These are phyloP conservation scores for Cryomyces minteri DNA, from an alignment of 495 filamentous ascomycete genomes.

Conservation along the genomic window DNA sequence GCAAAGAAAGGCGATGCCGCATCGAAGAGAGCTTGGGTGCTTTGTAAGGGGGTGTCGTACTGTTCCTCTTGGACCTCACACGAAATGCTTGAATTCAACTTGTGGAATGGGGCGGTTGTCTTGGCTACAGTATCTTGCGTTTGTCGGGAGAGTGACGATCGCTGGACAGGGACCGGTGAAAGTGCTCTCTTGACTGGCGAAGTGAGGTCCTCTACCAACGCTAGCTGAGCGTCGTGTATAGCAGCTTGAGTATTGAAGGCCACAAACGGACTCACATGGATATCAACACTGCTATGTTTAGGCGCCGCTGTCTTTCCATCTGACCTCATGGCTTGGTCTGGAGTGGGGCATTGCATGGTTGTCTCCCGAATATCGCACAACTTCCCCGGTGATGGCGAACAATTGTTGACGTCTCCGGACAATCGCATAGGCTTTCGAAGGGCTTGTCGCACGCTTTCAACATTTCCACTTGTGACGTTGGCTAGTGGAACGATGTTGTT, in stretches of 20 bases:
- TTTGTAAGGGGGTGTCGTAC: neutral
- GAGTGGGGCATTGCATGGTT: neutral
- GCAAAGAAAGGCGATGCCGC: neutral
- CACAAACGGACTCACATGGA: neutral
- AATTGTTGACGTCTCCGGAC: neutral
- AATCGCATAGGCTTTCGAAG: neutral
- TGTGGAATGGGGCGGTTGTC: neutral
- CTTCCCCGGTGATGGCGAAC: neutral
- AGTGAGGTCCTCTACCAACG: neutral
- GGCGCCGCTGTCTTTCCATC: neutral
- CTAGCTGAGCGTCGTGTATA: neutral
- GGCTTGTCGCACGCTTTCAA: too few species aligned
- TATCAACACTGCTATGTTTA: neutral
- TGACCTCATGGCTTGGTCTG: neutral
- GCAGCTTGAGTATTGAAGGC: neutral
- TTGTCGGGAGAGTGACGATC: neutral
- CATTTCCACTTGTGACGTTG: too few species aligned
- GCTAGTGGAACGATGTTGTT: too few species aligned
- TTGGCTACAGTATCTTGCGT: neutral
- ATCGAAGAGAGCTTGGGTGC: neutral
- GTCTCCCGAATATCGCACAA: neutral
- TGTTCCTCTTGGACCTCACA: neutral
- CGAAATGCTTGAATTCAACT: neutral
- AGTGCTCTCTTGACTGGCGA: neutral
- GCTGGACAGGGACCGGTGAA: neutral